These are phyloP conservation scores for Arabidopsis hybrid DNA, from an alignment of 441 rosid species.

Conservation along the genomic window DNA sequence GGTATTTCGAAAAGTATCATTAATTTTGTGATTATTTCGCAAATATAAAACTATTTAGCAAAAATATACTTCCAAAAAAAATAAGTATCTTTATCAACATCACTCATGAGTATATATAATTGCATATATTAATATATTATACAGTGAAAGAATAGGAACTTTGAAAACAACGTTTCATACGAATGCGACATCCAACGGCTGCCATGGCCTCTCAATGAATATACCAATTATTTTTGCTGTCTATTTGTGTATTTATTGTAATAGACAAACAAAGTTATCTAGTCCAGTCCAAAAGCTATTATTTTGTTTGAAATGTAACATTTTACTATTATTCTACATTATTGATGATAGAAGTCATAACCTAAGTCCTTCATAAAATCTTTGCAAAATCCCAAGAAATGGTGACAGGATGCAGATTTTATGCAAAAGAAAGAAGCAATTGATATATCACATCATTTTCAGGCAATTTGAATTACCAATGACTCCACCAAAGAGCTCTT, in stretches of 20 bases:
- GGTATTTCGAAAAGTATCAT: background rate
- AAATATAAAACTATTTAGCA: background rate
- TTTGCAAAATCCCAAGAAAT: constrained; percentile 36
- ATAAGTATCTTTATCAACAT: background rate
- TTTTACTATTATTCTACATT: background rate
- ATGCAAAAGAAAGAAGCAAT: constrained; percentile 21
- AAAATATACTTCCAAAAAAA: too few relatives aligned
- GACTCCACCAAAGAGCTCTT: constrained; percentile 23
- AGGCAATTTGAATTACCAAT: background rate
- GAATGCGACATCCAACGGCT: constrained; percentile 45
- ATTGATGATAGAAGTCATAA: constrained; percentile 14
- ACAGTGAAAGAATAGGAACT: constrained; percentile 13
- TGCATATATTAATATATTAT: constrained; percentile 6
- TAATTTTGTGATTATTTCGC: background rate
- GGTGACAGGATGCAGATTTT: constrained; percentile 28
- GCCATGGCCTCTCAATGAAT: constrained; percentile 25
- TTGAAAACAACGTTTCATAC: constrained; percentile 30
- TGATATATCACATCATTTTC: constrained; percentile 18
- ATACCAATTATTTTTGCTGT: constrained; percentile 24
- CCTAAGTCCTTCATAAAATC: constrained; percentile 9
- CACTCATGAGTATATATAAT: background rate
- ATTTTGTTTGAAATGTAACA: constrained; percentile 9
- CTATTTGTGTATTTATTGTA: constrained; percentile 30
- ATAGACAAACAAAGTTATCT: constrained; percentile 20
- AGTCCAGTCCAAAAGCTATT: constrained; percentile 16